Percentiles rank a stretch among this genome's conserved stretches.
These are phyloP conservation scores for Skeletonema potamos DNA, from an alignment of 108 stramenopile species.

Conservation along the genomic window DNA sequence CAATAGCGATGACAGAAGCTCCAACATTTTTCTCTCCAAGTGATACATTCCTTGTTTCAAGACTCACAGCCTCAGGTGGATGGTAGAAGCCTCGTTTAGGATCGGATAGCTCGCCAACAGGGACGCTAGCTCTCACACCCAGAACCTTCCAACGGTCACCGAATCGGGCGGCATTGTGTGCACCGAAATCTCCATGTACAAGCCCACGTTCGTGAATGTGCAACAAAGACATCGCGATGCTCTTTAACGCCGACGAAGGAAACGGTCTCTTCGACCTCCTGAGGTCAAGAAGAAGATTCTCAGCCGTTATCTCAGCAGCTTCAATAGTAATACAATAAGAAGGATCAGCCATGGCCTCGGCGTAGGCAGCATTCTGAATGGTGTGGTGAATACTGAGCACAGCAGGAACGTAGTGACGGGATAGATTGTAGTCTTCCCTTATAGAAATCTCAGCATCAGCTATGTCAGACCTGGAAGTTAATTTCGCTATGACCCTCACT, in stretches of 20 bases:
- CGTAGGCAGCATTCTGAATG: slow-evolving; percentile 84
- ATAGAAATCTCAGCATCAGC: slow-evolving; percentile 78
- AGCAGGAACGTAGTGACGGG: slow-evolving; percentile 85
- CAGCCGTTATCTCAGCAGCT: slow-evolving; percentile 86
- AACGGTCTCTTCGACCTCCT: slow-evolving; percentile 64
- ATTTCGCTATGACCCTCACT: slow-evolving; percentile 82
- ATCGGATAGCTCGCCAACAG: slow-evolving; percentile 65
- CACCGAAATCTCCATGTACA: slow-evolving; percentile 87
- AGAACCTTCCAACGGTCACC: slow-evolving; percentile 83
- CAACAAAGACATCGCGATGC: slow-evolving; percentile 82
- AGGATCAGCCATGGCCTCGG: slow-evolving; percentile 90
- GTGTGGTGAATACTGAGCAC: slow-evolving; percentile 90
- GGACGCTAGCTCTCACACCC: slow-evolving; percentile 75
- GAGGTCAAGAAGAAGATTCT: slow-evolving; percentile 83
- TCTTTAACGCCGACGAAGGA: slow-evolving; percentile 72
- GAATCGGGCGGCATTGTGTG: slow-evolving; percentile 88
- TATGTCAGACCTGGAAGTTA: slow-evolving; percentile 83
- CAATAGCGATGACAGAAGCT: slow-evolving; percentile 67
- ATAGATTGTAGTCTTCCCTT: slow-evolving; percentile 78
- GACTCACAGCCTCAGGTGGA: slow-evolving; percentile 82
- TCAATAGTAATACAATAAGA: slow-evolving; percentile 91
- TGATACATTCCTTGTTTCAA: slow-evolving; percentile 66
- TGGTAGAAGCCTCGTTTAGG: slow-evolving; percentile 85
- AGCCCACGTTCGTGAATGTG: slow-evolving; percentile 86
- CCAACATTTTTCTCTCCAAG: slow-evolving; percentile 65